Conservation (phyloP, 495 filamentous ascomycete genomes). For the Talaromyces trachyspermus region DNA sequence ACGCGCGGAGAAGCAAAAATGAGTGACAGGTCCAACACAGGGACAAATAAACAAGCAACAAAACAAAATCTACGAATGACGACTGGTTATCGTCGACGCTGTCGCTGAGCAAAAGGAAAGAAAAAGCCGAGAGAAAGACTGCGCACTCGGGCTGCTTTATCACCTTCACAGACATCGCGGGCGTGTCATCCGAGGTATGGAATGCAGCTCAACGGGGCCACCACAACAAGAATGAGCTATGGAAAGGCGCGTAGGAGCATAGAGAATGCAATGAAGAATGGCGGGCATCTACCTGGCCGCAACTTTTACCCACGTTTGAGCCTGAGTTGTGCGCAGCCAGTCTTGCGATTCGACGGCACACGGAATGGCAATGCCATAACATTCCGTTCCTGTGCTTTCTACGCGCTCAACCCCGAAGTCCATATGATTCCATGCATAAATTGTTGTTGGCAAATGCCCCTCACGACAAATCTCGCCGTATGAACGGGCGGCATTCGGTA, state of each 20-base stretch:
- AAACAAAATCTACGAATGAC: conserved; percentile 8
- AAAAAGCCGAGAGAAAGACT: neutral
- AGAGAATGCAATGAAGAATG: conserved; percentile 10
- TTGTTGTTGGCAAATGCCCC: too few species aligned
- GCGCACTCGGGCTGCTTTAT: conserved; percentile 1
- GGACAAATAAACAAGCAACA: conserved; percentile 8
- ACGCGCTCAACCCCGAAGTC: neutral
- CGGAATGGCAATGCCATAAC: neutral
- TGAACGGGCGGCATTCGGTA: too few species aligned
- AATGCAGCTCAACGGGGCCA: conserved; percentile 1
- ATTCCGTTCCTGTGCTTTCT: neutral
- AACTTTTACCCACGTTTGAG: too few species aligned
- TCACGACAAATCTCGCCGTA: too few species aligned
- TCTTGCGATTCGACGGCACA: too few species aligned
- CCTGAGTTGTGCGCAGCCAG: too few species aligned
- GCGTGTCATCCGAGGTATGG: neutral
- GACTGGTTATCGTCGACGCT: conserved; percentile 8
- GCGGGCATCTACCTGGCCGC: too few species aligned
- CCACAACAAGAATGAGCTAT: conserved; percentile 5
- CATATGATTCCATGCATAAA: too few species aligned
- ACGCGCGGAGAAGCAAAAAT: conserved; percentile 13
- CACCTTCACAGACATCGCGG: neutral
- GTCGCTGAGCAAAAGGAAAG: conserved; percentile 6
- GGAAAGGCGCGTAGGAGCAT: neutral
- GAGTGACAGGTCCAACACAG: neutral